Base-by-base conservation (phyloP, 2,329 filamentous ascomycete species). In the Ophiostoma australiae region DNA sequence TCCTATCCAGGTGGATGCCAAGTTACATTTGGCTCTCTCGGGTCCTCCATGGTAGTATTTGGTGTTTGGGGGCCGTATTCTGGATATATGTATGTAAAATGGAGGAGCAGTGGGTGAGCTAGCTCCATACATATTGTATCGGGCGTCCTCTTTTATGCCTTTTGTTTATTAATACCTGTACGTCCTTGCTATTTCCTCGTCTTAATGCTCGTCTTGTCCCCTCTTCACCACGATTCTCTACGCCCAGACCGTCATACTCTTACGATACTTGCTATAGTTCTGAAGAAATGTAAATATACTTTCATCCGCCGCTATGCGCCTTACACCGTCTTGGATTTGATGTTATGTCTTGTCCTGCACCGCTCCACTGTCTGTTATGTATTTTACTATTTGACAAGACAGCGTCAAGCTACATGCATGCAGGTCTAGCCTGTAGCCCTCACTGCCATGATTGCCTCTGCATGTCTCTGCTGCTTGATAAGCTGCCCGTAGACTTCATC, bases 1-100 rank as follows among this genome's bases (percentile, higher is more conserved):
- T 58, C 52, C 52, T 58, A 58, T 11, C n/a, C 52, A 13, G 17
- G 52, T 58, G 52, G 52, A 27, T 58, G 52, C 23, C n/a, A n/a
- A 58, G 23, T 58, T 58, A 58, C 52, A 58, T 58, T 27, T n/a
- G 27, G 52, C 52, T 58, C 17, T 58, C 52, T 58, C n/a, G 52
- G 52, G n/a, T 58, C 52, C 23, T 58, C 52, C 11, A 58, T 58
- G 52, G 52, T 27, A 8, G 52, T 58, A 58, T 27, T 27, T 48
- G 20, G 44, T n/a, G 44, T 48, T 48, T 48, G 44, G 44, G 44
- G 17, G 44, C 44, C 17, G 17, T 48, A 48, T 48, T 48, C 44
- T 48, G 17, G 44, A n/a, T 48, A 48, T 17, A 20, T 48, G 8
- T 17, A 20, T 48, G 8, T 41, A 4, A 15, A 13, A 13, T 41